phyloP scores from a whole-genome alignment of 805 yeast genomes.

The Candida wancherniae region DNA sequence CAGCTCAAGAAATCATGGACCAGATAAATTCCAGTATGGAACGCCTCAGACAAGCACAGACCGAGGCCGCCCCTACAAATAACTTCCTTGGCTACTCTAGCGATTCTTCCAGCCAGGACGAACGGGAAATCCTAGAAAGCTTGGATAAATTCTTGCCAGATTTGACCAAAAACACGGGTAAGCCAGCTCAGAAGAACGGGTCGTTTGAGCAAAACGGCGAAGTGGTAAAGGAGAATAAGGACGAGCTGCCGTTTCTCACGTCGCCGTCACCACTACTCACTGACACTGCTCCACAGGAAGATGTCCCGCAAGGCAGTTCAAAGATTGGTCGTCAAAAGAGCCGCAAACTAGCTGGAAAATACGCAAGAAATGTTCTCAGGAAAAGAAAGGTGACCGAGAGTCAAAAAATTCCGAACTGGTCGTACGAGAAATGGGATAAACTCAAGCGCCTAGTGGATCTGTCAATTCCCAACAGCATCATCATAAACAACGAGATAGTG shows the following conservation, averaged over 20 bases:
- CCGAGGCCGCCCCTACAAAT: too few relatives aligned
- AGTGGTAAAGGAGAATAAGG: too few relatives aligned
- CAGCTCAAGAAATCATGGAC: constrained; percentile 21
- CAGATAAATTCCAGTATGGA: constrained; percentile 22
- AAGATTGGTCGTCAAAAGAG: background rate
- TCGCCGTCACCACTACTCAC: too few relatives aligned
- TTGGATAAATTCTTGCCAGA: constrained; percentile 2
- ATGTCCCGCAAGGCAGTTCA: constrained; percentile 13
- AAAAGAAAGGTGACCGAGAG: background rate
- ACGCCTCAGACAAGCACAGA: constrained; percentile 4
- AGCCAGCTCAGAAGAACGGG: constrained; percentile 1
- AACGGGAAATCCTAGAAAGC: constrained; percentile 2
- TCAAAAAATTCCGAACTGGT: constrained; percentile 21
- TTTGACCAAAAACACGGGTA: too few relatives aligned
- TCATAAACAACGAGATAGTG: constrained; percentile 26
- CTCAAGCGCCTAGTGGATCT: constrained; percentile 25
- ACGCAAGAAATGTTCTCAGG: constrained; percentile 16
- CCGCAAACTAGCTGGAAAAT: constrained; percentile 16
- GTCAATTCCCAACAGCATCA: constrained; percentile 24
- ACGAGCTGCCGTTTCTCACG: too few relatives aligned
- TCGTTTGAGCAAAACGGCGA: too few relatives aligned
- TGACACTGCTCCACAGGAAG: too few relatives aligned
- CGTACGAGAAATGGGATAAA: constrained; percentile 29
- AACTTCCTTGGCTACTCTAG: too few relatives aligned
- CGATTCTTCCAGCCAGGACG: constrained; percentile 1